Evolutionary conservation across 176 grass and related monocot species (phyloP).

Genomic region (Cocos nucifera): DNA sequence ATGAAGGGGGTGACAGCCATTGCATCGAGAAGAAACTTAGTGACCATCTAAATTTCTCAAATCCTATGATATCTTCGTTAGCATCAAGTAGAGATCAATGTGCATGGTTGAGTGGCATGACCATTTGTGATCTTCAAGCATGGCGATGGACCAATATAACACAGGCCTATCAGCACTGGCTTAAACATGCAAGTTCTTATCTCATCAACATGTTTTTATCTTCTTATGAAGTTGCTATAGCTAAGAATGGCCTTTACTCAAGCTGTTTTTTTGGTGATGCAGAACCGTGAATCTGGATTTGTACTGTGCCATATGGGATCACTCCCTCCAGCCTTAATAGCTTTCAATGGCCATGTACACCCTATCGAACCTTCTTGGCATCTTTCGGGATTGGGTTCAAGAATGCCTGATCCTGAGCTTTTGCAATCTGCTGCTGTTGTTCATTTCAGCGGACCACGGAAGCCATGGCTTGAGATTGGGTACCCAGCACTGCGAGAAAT

Average conservation of each 20-base stretch:
- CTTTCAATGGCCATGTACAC: conserved; percentile 50
- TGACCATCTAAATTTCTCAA: conserved; percentile 69
- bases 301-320: conserved; percentile 62
- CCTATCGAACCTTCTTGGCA: conserved; percentile 56
- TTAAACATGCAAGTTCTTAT: conserved; percentile 43
- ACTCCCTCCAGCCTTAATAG: conserved; percentile 67
- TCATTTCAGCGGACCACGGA: conserved; percentile 87
- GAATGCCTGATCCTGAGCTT: conserved; percentile 33
- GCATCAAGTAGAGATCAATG: conserved; percentile 29
- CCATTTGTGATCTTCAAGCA: conserved; percentile 54
- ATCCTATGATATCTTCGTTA: conserved; percentile 24
- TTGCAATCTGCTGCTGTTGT: conserved; percentile 41
- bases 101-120: conserved; percentile 70
- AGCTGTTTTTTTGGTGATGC: background rate
- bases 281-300: conserved; percentile 70
- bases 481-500: conserved; percentile 46
- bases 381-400: conserved; percentile 50
- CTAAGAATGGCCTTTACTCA: background rate
- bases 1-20: conserved; percentile 10
- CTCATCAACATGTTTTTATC: too few relatives aligned
- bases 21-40: conserved; percentile 48
- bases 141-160: conserved; percentile 69
- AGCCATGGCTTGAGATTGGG: conserved; percentile 86
- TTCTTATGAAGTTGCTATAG: background rate
- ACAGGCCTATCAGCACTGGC: conserved; percentile 55